Evolutionary conservation across 1,284 basidiomycete genomes (phyloP).

Genomic region (Vanrija pseudolonga): DNA sequence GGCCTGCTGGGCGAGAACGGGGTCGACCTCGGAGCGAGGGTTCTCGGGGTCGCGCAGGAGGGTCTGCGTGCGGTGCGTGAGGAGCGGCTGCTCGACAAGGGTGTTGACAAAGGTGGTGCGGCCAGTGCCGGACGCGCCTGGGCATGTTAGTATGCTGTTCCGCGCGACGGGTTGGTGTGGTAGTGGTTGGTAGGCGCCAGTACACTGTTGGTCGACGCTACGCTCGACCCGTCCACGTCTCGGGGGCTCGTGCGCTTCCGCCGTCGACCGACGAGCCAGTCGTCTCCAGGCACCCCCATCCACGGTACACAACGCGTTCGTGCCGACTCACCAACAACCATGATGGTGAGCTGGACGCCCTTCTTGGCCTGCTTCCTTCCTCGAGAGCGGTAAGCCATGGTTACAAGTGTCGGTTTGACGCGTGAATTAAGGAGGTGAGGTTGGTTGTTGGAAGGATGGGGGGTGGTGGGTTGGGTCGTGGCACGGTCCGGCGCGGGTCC

Average conservation of each 20-base stretch:
- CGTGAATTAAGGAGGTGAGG: not conserved
- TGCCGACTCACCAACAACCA: slow-evolving; percentile 73
- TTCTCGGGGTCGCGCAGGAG: slow-evolving; percentile 50
- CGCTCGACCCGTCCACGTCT: not conserved
- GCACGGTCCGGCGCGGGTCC: slow-evolving; percentile 6
- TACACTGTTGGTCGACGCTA: not conserved
- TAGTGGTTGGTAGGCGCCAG: not conserved
- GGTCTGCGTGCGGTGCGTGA: slow-evolving; percentile 53
- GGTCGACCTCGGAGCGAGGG: slow-evolving; percentile 78
- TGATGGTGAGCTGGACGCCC: slow-evolving; percentile 91
- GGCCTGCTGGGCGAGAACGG: slow-evolving; percentile 47
- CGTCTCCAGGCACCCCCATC: too few species aligned
- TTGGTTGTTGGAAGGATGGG: not conserved
- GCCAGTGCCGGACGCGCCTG: slow-evolving; percentile 89
- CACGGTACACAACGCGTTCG: not conserved
- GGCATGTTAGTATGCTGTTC: not conserved
- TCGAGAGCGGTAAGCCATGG: slow-evolving; percentile 62
- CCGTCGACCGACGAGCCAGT: too few species aligned
- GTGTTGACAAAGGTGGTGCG: slow-evolving; percentile 98
- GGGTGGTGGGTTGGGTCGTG: not conserved
- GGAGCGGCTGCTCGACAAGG: slow-evolving; percentile 87
- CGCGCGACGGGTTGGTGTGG: too few species aligned
- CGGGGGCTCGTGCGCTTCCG: not conserved
- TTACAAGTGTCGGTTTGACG: not conserved
- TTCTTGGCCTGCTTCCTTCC: slow-evolving; percentile 90